Evolutionary conservation across 2,329 filamentous ascomycete genomes (phyloP).

Genomic region (Atkinsonella hypoxylon): DNA sequence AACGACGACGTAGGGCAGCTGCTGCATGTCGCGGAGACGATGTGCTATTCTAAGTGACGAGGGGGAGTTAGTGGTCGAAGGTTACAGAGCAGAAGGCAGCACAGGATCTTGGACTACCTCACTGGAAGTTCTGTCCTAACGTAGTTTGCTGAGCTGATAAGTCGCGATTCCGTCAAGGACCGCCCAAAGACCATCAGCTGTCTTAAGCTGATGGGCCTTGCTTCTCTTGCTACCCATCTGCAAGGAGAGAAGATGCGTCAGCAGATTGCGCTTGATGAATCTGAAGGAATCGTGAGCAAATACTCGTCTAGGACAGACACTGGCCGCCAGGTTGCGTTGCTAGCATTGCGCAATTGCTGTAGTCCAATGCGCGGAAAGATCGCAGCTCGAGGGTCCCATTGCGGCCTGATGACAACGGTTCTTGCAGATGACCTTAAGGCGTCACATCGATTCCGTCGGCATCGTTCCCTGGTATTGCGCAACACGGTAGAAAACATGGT

Average conservation of each 20-base stretch:
- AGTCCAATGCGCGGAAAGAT: background rate
- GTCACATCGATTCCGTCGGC: slow-evolving; percentile 19
- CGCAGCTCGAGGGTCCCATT: background rate
- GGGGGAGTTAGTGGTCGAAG: background rate
- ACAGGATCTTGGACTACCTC: slow-evolving; percentile 8
- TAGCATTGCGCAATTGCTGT: slow-evolving; percentile 11
- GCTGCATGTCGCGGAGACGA: slow-evolving; percentile 93
- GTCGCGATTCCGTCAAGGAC: slow-evolving; percentile 75
- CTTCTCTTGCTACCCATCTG: slow-evolving; percentile 89
- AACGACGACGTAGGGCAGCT: slow-evolving; percentile 86
- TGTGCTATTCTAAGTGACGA: slow-evolving; percentile 59
- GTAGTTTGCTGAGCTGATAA: slow-evolving; percentile 94
- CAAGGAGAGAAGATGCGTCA: slow-evolving; percentile 5
- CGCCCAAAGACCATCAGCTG: slow-evolving; percentile 97
- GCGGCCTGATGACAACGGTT: background rate
- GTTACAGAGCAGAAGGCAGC: background rate
- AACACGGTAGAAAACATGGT: slow-evolving; percentile 34
- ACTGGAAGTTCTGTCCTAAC: slow-evolving; percentile 71
- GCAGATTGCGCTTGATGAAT: slow-evolving; percentile 1
- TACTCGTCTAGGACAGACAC: slow-evolving; percentile 55
- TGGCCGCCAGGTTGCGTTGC: slow-evolving; percentile 43
- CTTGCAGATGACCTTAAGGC: slow-evolving; percentile 9
- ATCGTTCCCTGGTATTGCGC: slow-evolving; percentile 31
- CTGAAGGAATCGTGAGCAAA: slow-evolving; percentile 12
- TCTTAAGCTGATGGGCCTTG: slow-evolving; percentile 86